A percentile compares a stretch with the other conserved stretches of the same genome.
Evolutionary conservation across 768 basidiomycete genomes (phyloP).

Genomic region (Amanita fuliginea): DNA sequence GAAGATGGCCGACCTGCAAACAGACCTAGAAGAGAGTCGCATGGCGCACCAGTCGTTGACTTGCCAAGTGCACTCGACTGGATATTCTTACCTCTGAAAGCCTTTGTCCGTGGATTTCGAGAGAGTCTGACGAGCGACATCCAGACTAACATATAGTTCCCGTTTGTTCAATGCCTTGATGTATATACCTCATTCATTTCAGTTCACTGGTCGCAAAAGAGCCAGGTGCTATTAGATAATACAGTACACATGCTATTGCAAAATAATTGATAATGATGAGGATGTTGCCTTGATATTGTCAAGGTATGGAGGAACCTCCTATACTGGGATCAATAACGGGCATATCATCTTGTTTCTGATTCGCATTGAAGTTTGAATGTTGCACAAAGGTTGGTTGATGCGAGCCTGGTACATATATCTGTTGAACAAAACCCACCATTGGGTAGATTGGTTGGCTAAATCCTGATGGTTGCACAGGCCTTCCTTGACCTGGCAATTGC

Average conservation of each 20-base stretch:
- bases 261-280: not conserved
- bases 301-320: slow-evolving; percentile 1
- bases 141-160: not conserved
- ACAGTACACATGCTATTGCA: not conserved
- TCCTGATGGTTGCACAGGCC: not conserved
- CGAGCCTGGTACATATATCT: slow-evolving; percentile 1
- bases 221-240: not conserved
- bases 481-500: not conserved
- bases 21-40: slow-evolving; percentile 40
- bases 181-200: not conserved
- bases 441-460: slow-evolving; percentile 1
- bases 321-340: not conserved
- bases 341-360: not conserved
- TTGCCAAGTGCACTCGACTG: slow-evolving; percentile 40
- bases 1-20: slow-evolving; percentile 30
- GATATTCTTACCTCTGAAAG: slow-evolving; percentile 52
- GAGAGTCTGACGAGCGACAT: slow-evolving; percentile 34
- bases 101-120: slow-evolving; percentile 58
- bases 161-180: not conserved
- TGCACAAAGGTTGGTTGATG: slow-evolving; percentile 6
- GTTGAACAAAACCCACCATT: slow-evolving; percentile 1
- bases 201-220: not conserved
- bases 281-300: not conserved
- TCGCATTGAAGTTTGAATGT: not conserved
- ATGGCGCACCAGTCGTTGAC: slow-evolving; percentile 32